phyloP scores from a whole-genome alignment of 495 filamentous ascomycete genomes.

The Echria macrotheca region DNA sequence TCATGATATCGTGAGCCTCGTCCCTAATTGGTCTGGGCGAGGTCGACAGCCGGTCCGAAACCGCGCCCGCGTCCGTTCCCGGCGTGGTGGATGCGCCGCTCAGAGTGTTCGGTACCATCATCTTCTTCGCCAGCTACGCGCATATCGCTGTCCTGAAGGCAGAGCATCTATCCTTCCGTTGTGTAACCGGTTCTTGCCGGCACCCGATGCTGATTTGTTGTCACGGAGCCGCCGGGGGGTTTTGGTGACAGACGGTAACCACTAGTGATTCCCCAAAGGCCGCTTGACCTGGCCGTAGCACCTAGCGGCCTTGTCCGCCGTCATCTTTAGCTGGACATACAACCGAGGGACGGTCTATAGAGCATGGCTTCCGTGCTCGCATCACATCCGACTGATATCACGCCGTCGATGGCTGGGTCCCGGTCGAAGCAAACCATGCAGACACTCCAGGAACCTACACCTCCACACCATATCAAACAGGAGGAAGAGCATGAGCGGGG shows the following conservation, averaged over 20 bases:
- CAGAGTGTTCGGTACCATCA: too few species aligned
- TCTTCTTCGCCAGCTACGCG: too few species aligned
- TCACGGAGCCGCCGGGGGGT: constrained; percentile 11
- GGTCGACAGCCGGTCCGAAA: constrained; percentile 19
- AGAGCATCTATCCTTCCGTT: constrained; percentile 4
- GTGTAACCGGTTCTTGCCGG: constrained; percentile 11
- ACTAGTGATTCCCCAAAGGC: constrained; percentile 1
- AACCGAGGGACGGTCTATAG: too few species aligned
- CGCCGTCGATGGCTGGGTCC: constrained; percentile 28
- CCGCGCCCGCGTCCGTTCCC: constrained; percentile 1
- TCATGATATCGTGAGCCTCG: constrained; percentile 32
- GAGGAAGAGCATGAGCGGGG: constrained; percentile 44
- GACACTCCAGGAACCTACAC: constrained; percentile 35
- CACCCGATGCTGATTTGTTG: constrained; percentile 21
- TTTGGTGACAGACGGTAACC: constrained; percentile 14
- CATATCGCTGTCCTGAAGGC: constrained; percentile 1
- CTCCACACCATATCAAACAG: constrained; percentile 35
- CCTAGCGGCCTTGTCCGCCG: too few species aligned
- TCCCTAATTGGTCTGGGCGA: constrained; percentile 25
- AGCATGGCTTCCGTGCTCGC: constrained; percentile 45
- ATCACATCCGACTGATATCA: constrained; percentile 37
- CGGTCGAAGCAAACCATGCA: constrained; percentile 37
- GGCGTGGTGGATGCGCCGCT: constrained; percentile 5
- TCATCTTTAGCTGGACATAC: too few species aligned
- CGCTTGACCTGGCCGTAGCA: constrained; percentile 18